Conservation (phyloP, 306 rosid species). For the Trifolium dubium region DNA sequence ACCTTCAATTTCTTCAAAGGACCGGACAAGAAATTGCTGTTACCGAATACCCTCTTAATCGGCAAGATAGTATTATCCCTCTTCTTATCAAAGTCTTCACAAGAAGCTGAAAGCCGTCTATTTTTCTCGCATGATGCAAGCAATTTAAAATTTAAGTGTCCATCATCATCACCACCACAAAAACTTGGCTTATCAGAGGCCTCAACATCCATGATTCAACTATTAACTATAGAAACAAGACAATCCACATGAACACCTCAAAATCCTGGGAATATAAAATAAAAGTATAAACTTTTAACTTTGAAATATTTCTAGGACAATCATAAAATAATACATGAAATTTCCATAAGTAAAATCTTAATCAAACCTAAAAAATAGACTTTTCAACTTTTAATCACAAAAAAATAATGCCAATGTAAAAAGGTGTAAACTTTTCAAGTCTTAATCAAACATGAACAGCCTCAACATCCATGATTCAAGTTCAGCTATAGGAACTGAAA, state of each 20-base stretch:
- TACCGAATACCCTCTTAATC: constrained; percentile 27
- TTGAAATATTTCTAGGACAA: background rate
- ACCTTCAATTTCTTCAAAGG: constrained; percentile 26
- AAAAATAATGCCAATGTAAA: background rate
- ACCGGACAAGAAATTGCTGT: background rate
- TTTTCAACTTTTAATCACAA: background rate
- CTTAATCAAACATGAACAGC: no score
- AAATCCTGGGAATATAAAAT: background rate
- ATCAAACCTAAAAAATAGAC: background rate
- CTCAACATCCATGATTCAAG: no score
- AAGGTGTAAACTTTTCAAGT: background rate
- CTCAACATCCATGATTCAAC: constrained; percentile 3
- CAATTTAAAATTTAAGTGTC: background rate
- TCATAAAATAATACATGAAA: background rate
- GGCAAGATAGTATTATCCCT: background rate
- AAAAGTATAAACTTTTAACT: background rate
- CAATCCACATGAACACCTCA: background rate
- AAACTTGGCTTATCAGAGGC: constrained; percentile 31
- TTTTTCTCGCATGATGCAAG: background rate
- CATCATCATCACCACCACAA: constrained; percentile 14
- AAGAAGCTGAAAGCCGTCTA: background rate
- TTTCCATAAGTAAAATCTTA: no score
- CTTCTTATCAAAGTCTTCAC: background rate
- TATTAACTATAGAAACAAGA: background rate
- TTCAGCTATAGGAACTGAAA: no score